Percentiles rank a stretch among this genome's conserved stretches.
phyloP scores from a whole-genome alignment of 805 yeast genomes.

The Komagataella pastoris region DNA sequence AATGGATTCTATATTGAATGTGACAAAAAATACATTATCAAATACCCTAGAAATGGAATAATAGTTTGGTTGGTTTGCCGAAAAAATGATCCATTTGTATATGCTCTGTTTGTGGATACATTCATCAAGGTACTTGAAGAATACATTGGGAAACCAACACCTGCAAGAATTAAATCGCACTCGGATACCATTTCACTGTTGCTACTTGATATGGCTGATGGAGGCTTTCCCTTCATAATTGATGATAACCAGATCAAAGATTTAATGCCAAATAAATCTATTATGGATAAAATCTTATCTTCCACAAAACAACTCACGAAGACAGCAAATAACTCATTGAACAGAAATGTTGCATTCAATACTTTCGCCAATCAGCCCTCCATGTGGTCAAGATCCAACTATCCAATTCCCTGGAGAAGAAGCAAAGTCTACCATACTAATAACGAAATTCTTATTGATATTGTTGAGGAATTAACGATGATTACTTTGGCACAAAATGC shows the following conservation, averaged over 20 bases:
- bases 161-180: constrained; percentile 51
- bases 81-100: constrained; percentile 27
- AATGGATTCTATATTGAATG: not conserved
- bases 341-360: constrained; percentile 4
- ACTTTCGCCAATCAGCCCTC: constrained; percentile 3
- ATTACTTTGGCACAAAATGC: constrained; percentile 13
- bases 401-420: constrained; percentile 65
- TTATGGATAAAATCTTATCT: constrained; percentile 37
- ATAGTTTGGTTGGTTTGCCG: not conserved
- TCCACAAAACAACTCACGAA: constrained; percentile 20
- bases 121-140: constrained; percentile 24
- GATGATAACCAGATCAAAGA: constrained; percentile 63
- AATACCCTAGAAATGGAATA: not conserved
- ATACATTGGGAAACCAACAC: constrained; percentile 33
- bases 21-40: not conserved
- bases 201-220: constrained; percentile 67
- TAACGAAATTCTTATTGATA: constrained; percentile 80
- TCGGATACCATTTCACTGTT: constrained; percentile 59
- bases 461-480: constrained; percentile 52
- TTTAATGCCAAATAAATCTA: constrained; percentile 50
- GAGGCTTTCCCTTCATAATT: constrained; percentile 58
- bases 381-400: constrained; percentile 20
- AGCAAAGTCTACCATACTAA: constrained; percentile 56
- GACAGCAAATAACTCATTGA: constrained; percentile 16
- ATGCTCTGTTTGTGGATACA: constrained; percentile 25